Evolutionary conservation across 31 red algal species (phyloP).

Genomic region (Porphyra umbilicalis): DNA sequence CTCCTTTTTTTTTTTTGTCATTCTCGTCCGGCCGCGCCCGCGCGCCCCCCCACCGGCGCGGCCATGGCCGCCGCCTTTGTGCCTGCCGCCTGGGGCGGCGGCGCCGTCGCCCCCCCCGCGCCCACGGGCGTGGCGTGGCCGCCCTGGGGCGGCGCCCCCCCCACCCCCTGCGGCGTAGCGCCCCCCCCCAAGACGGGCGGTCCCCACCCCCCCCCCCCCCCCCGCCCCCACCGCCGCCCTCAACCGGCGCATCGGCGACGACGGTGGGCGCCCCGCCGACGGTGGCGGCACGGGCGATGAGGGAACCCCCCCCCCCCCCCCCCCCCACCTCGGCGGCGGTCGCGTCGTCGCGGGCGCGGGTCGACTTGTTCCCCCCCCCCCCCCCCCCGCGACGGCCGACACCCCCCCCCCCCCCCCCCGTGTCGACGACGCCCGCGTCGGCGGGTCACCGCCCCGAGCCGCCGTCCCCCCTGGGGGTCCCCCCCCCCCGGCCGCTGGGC

Average conservation of each 20-base stretch:
- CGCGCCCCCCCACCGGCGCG: no score
- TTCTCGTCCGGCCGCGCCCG: no score
- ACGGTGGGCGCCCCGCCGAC: not conserved
- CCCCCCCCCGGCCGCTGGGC: slow-evolving; percentile 15
- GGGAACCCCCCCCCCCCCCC: not conserved
- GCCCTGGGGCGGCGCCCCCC: not conserved
- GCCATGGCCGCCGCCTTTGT: not conserved
- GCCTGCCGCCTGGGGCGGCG: slow-evolving; percentile 3
- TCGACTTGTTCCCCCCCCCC: not conserved
- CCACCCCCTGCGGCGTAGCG: not conserved
- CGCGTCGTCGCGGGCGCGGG: not conserved
- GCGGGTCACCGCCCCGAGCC: not conserved
- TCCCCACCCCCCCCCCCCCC: no score
- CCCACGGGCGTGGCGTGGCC: not conserved
- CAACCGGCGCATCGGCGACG: not conserved
- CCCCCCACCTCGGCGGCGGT: not conserved
- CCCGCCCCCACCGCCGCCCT: not conserved
- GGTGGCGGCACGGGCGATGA: not conserved
- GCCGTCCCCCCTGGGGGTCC: not conserved
- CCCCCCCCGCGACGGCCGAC: not conserved
- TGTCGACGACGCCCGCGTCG: not conserved
- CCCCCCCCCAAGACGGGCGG: not conserved
- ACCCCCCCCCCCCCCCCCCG: not conserved
- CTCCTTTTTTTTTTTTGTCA: no score
- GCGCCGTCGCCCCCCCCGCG: not conserved